Base-by-base conservation (phyloP, 2,329 filamentous ascomycete genomes). In the Hypoxylon sp. region DNA sequence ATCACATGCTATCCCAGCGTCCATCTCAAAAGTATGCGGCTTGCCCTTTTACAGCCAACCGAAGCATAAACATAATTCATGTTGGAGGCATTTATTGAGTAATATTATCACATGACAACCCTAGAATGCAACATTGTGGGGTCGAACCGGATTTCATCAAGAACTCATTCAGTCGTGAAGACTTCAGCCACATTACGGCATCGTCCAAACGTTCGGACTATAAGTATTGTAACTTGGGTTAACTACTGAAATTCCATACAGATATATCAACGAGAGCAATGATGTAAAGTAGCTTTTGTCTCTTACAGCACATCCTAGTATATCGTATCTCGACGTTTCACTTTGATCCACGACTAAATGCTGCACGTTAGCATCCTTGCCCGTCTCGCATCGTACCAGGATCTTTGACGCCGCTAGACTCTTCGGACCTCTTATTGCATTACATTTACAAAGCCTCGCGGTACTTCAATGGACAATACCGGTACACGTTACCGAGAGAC, bases 301-400 rank as follows among this genome's bases (percentile, higher is more conserved):
- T 52, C 50, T 43, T 50, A 56, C 43, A 41, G 45, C 57, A 53
- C 41, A 58, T 48, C 62, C 52, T 38, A 25, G 56, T 50, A 60
- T 60, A 67, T 32, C 11, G 53, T 68, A 68, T 61, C 34, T 71
- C 45, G 68, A 65, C 60, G 68, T 71, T 71, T 71, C 68, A 71
- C 63, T 64, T 66, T 57, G 38, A 45, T 17, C 50, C 58, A 64
- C 63, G 34, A 67, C 55, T 62, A 43, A 56, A 64, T 69, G 68
- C 61, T 64, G 57, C 50, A 62, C 52, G 57, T 66, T 60, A 49
- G 32, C 57, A 66, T 60, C 68, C 68, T 57, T 62, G 65, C 50
- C 38, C 41, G 68, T 71, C 63, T 71, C 68, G 66, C 60, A 69
- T 67, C 38, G 17, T 63, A 63, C 68, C 60, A 57, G 68, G 68